Evolutionary conservation across 352 stramenopile species (phyloP).

Genomic region (Peronospora farinosa): DNA sequence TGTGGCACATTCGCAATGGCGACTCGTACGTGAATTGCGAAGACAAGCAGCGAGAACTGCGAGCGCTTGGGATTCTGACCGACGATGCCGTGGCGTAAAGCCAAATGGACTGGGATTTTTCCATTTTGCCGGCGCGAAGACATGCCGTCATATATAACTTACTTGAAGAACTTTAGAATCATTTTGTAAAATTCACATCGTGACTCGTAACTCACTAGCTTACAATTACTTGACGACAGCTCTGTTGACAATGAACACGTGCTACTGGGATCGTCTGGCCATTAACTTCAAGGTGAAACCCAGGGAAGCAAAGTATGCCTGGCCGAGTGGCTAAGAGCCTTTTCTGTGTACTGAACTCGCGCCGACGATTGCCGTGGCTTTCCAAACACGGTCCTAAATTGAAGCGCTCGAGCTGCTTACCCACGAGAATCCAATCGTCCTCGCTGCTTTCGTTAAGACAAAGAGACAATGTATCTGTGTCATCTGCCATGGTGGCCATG

Average conservation of each 20-base stretch:
- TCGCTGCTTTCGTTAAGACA: constrained; percentile 48
- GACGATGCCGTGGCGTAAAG: constrained; percentile 21
- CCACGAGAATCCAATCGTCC: constrained; percentile 61
- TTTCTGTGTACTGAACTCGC: constrained; percentile 39
- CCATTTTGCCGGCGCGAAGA: neutral
- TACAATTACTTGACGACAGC: constrained; percentile 33
- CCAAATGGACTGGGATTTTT: neutral
- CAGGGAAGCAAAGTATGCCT: constrained; percentile 45
- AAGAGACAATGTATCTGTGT: constrained; percentile 25
- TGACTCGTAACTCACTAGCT: constrained; percentile 10
- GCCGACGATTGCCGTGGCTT: constrained; percentile 8
- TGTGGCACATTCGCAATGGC: constrained; percentile 83
- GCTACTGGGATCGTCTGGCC: constrained; percentile 16
- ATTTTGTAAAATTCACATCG: constrained; percentile 13
- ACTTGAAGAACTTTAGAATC: constrained; percentile 3
- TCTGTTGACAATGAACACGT: constrained; percentile 39
- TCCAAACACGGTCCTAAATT: constrained; percentile 13
- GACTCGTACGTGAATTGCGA: constrained; percentile 69
- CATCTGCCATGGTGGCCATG: neutral
- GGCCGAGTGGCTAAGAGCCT: constrained; percentile 40
- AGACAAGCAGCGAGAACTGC: constrained; percentile 59
- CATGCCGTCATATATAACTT: constrained; percentile 1
- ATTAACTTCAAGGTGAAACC: constrained; percentile 38
- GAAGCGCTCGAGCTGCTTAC: constrained; percentile 54
- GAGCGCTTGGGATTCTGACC: constrained; percentile 42